phyloP scores from a whole-genome alignment of 208 protist genomes.

The Tetramitus jugosus region DNA sequence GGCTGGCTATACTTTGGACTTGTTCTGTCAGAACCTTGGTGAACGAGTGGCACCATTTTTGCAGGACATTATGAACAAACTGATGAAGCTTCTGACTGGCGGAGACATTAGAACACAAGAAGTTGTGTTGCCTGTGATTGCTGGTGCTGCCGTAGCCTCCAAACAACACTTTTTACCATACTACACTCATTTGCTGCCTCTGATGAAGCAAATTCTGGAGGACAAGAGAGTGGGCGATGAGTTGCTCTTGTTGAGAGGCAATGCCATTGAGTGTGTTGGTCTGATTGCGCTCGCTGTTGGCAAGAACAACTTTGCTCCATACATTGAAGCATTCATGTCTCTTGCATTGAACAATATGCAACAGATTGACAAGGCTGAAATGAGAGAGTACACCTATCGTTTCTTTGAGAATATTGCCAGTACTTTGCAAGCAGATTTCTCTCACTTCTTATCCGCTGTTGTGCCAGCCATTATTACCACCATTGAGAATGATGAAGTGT shows the following conservation, averaged over 20 bases:
- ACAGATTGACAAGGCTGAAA: slow-evolving; percentile 27
- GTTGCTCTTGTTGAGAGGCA: slow-evolving; percentile 46
- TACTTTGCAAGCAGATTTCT: slow-evolving; percentile 25
- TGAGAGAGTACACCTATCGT: slow-evolving; percentile 25
- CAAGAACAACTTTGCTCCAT: slow-evolving; percentile 51
- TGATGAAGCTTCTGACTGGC: slow-evolving; percentile 15
- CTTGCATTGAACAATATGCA: slow-evolving; percentile 9
- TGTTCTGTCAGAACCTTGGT: slow-evolving; percentile 23
- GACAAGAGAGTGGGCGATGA: background rate
- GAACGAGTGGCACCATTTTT: slow-evolving; percentile 11
- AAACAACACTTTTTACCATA: slow-evolving; percentile 29
- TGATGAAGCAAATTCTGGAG: background rate
- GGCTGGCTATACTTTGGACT: slow-evolving; percentile 31
- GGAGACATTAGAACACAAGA: slow-evolving; percentile 27
- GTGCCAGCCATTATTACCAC: background rate
- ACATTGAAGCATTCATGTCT: slow-evolving; percentile 21
- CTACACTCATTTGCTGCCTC: background rate
- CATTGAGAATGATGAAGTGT: background rate
- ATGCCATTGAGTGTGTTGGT: slow-evolving; percentile 69
- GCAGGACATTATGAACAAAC: slow-evolving; percentile 11
- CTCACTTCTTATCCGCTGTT: background rate
- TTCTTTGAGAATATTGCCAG: slow-evolving; percentile 33
- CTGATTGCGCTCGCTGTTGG: slow-evolving; percentile 67
- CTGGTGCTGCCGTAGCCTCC: background rate
- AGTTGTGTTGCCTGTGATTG: slow-evolving; percentile 20